Evolutionary conservation across 2,329 filamentous ascomycete species (phyloP).

Genomic region (Epichloe brachyelytri): DNA sequence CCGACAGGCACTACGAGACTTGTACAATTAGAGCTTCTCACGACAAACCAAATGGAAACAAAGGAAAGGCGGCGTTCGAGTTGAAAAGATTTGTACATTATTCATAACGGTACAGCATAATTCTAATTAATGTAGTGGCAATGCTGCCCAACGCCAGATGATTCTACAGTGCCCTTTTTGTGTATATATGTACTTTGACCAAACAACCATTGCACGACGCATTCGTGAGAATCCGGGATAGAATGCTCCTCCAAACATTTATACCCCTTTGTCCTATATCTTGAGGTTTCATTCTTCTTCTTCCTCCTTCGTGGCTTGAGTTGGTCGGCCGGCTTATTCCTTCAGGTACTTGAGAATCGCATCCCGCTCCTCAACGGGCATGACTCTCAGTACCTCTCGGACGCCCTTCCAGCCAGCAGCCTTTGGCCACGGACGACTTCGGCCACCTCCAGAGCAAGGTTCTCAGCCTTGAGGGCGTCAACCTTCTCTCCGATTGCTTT

Average conservation of each 20-base stretch:
- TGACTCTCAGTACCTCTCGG: slow-evolving; percentile 69
- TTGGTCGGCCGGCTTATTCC: slow-evolving; percentile 20
- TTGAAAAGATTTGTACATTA: not conserved
- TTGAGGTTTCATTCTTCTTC: not conserved
- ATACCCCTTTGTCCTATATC: not conserved
- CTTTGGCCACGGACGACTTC: slow-evolving; percentile 31
- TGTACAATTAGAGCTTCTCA: no score
- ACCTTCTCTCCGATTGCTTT: slow-evolving; percentile 74
- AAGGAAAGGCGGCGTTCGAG: no score
- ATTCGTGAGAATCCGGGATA: not conserved
- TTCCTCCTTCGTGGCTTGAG: not conserved
- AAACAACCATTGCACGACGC: not conserved
- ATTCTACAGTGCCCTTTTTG: slow-evolving; percentile 3
- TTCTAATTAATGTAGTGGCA: slow-evolving; percentile 1
- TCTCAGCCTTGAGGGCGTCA: slow-evolving; percentile 67
- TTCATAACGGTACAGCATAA: slow-evolving; percentile 3
- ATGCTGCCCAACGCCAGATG: slow-evolving; percentile 3
- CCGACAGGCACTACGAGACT: not conserved
- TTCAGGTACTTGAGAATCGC: slow-evolving; percentile 53
- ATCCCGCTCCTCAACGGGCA: slow-evolving; percentile 82
- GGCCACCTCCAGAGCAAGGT: slow-evolving; percentile 36
- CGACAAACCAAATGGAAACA: no score
- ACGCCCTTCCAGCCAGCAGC: slow-evolving; percentile 75
- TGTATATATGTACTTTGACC: not conserved
- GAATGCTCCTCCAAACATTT: slow-evolving; percentile 6